Percentiles rank a stretch among this genome's conserved stretches.
Evolutionary conservation across 306 rosid genomes (phyloP).

Genomic region (Sechiopsis laciniata): DNA sequence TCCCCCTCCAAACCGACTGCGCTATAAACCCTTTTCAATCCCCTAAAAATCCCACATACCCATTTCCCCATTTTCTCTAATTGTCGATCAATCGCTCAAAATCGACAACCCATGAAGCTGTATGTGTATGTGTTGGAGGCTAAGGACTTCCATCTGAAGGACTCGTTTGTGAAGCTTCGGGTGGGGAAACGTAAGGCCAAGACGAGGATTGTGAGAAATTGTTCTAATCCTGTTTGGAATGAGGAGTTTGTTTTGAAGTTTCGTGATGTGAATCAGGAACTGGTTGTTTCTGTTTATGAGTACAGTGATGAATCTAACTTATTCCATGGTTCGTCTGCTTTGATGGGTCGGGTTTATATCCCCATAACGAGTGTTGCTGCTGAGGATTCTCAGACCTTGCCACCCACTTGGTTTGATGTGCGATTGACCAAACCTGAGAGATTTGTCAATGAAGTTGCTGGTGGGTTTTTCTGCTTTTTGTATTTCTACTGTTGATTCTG

Average conservation of each 20-base stretch:
- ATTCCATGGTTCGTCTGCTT: conserved; percentile 31
- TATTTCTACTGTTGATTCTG: not conserved
- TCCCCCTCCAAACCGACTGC: not conserved
- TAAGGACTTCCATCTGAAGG: conserved; percentile 40
- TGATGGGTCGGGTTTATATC: conserved; percentile 54
- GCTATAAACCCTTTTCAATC: not conserved
- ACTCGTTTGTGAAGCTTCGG: conserved; percentile 57
- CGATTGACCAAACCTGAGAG: conserved; percentile 37
- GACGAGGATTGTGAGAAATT: conserved; percentile 44
- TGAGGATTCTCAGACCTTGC: conserved; percentile 47
- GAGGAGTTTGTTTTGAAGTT: conserved; percentile 66
- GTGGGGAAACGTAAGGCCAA: conserved; percentile 55
- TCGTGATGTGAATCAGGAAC: conserved; percentile 42
- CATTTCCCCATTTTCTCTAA: not conserved
- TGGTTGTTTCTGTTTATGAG: conserved; percentile 39
- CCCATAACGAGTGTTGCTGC: conserved; percentile 40
- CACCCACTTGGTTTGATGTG: conserved; percentile 67
- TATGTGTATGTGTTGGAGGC: conserved; percentile 71
- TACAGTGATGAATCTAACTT: conserved; percentile 29
- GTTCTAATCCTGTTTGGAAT: conserved; percentile 52
- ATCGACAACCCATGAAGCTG: conserved; percentile 35
- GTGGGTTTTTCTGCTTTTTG: conserved; percentile 34
- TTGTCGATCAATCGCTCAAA: not conserved
- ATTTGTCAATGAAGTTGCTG: conserved; percentile 45
- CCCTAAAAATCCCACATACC: not conserved